Base-by-base conservation (phyloP, 352 stramenopile genomes). In the Thraustochytrium sp. region DNA sequence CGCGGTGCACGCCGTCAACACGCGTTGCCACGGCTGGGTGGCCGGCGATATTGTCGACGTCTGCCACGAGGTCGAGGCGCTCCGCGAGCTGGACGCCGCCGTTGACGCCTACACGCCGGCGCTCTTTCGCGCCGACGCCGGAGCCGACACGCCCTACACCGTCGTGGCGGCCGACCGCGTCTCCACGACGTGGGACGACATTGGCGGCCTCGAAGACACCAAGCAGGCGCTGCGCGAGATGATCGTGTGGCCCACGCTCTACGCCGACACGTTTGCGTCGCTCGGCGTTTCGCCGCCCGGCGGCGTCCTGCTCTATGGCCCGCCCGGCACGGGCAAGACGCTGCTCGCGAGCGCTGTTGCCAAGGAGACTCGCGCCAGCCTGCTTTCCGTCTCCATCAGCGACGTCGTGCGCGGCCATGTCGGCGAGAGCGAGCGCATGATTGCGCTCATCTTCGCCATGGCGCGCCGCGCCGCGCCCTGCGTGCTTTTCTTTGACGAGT, bases 401-500 rank as follows among this genome's bases (percentile, higher is more conserved):
- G 74, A 82, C 29, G 53, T 83, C 2, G 74, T 84, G 38, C 74
- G 53, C 23, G 78, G 75, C 3, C 55, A 83, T 29, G 61, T 99
- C 23, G 96, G 97, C 73, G 96, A 99, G 85, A 98, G 94, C 49
- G 96, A 99, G 87, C 92, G 96, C 61, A 93, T 95, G 42, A 89
- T 99, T 36, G 93, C 94, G 44, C 92, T 92, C 5, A 87, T 99
- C 34, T 99, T 99, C 88, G 91, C 92, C 64, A 94, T 96, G 86
- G 96, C 96, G n/a, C 90, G 96, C 34, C 90, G 94, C 54, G 95
- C 95, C 3, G 93, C 92, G 29, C 96, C 96, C 3, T 96, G 92
- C 9, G 93, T 98, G 40, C 91, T 99, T 13, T 99, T 99, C 88
- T 98, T 99, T 87, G 96, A 99, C 84, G 96, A 99, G 87, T 94